These are phyloP conservation scores for Pseudogymnoascus sp. DNA, from an alignment of 2,329 filamentous ascomycete species.

Conservation along the genomic window DNA sequence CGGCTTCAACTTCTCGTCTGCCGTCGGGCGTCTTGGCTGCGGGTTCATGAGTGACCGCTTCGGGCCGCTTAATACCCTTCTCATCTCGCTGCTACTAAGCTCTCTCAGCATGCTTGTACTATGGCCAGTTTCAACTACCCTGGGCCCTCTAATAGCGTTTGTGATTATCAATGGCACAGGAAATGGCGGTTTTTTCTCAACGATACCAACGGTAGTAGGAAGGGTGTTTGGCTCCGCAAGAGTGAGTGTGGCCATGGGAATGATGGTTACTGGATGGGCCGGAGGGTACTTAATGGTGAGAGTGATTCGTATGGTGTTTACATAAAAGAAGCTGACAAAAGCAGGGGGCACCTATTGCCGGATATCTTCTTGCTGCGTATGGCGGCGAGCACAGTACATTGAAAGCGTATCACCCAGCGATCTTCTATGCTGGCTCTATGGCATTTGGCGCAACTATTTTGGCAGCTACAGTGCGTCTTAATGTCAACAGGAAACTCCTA, in stretches of 20 bases:
- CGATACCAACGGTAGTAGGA: slow-evolving; percentile 54
- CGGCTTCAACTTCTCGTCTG: slow-evolving; percentile 53
- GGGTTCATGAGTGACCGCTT: slow-evolving; percentile 47
- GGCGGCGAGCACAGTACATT: slow-evolving; percentile 42
- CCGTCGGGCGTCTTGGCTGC: slow-evolving; percentile 46
- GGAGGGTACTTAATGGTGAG: slow-evolving; percentile 52
- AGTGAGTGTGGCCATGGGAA: slow-evolving; percentile 50
- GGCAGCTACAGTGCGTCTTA: slow-evolving; percentile 36
- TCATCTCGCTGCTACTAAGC: slow-evolving; percentile 42
- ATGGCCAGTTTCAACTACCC: slow-evolving; percentile 49
- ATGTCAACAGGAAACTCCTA: slow-evolving; percentile 32
- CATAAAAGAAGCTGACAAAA: not conserved
- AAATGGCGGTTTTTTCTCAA: slow-evolving; percentile 56
- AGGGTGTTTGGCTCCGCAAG: slow-evolving; percentile 49
- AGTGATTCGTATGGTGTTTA: slow-evolving; percentile 10
- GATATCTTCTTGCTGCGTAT: slow-evolving; percentile 48
- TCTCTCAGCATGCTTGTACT: slow-evolving; percentile 51
- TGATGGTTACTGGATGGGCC: slow-evolving; percentile 53
- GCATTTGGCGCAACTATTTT: slow-evolving; percentile 38
- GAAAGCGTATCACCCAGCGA: slow-evolving; percentile 49
- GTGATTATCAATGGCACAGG: slow-evolving; percentile 51
- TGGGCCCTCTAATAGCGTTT: slow-evolving; percentile 48
- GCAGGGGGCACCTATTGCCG: slow-evolving; percentile 50
- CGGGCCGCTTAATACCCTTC: slow-evolving; percentile 48
- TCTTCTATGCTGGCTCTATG: slow-evolving; percentile 52